These are phyloP conservation scores for Salinomyces thailandicus DNA, from an alignment of 2,329 filamentous ascomycete genomes.

Conservation along the genomic window DNA sequence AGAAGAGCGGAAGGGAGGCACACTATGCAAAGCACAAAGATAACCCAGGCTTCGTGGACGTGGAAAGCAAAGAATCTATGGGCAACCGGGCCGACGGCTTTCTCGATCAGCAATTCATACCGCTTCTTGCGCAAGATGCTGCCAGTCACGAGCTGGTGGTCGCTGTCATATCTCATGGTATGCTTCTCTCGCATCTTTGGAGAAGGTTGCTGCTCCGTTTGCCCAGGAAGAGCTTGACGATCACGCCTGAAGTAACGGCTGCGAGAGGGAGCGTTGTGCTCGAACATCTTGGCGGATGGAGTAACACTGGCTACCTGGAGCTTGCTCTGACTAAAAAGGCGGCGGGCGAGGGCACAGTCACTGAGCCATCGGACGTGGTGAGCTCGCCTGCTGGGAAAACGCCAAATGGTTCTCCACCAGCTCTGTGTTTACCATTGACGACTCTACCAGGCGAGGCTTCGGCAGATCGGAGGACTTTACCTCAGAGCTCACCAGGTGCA, in stretches of 20 bases:
- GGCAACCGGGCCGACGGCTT: conserved; percentile 53
- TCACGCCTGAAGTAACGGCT: conserved; percentile 35
- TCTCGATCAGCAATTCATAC: conserved; percentile 52
- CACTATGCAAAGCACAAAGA: conserved; percentile 31
- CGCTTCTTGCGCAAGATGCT: conserved; percentile 35
- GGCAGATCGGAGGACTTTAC: neutral
- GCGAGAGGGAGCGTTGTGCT: conserved; percentile 31
- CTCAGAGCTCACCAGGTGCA: neutral
- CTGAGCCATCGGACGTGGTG: neutral
- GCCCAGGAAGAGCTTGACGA: conserved; percentile 33
- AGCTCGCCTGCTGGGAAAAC: neutral
- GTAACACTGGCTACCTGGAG: conserved; percentile 55
- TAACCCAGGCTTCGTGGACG: conserved; percentile 41
- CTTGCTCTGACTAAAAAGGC: conserved; percentile 5
- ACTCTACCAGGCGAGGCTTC: neutral
- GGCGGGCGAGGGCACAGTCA: no score
- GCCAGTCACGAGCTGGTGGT: conserved; percentile 33
- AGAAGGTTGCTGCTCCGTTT: conserved; percentile 50
- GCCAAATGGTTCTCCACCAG: neutral
- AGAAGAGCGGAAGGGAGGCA: conserved; percentile 29
- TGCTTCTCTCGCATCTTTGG: conserved; percentile 64
- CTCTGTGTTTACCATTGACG: neutral
- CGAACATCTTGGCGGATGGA: conserved; percentile 50
- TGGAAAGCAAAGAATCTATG: conserved; percentile 62
- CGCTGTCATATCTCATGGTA: conserved; percentile 71